Conservation (phyloP, 352 stramenopile species). For the Globisporangium splendens region DNA sequence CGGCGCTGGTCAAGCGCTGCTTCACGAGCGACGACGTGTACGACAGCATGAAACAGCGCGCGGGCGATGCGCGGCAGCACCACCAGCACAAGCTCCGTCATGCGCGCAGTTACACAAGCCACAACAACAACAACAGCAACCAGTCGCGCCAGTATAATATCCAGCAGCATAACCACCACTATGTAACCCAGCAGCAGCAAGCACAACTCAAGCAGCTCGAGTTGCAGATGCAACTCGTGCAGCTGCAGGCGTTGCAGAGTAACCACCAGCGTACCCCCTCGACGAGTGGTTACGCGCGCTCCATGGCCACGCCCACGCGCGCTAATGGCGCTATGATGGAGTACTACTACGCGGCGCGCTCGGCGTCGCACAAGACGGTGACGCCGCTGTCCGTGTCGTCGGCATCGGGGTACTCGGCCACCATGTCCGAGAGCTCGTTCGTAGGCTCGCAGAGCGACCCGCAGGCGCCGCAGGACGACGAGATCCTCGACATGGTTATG, state of each 20-base stretch:
- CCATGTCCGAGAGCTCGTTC: constrained; percentile 49
- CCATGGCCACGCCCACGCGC: too few relatives aligned
- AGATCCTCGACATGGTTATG: constrained; percentile 26
- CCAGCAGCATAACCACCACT: background rate
- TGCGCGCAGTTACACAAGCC: background rate
- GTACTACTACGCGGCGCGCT: background rate
- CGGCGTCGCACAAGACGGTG: background rate
- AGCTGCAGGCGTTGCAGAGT: background rate
- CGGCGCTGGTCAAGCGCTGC: constrained; percentile 34
- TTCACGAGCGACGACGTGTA: constrained; percentile 18
- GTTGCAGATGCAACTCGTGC: background rate
- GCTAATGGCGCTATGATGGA: background rate
- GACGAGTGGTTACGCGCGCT: too few relatives aligned
- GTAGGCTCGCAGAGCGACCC: constrained; percentile 11
- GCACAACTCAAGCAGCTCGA: constrained; percentile 4
- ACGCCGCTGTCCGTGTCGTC: constrained; percentile 15
- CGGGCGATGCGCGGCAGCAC: too few relatives aligned
- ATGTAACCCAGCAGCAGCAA: constrained; percentile 5
- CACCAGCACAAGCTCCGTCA: background rate
- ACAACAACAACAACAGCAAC: background rate
- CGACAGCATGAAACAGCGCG: background rate
- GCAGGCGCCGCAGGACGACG: constrained; percentile 22
- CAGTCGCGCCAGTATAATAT: background rate
- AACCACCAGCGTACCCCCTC: background rate
- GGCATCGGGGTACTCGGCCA: constrained; percentile 14